Evolutionary conservation across 441 rosid species (phyloP), one percentile per base, ranked within the genome.

Genomic region (Euphorbia corollata): DNA sequence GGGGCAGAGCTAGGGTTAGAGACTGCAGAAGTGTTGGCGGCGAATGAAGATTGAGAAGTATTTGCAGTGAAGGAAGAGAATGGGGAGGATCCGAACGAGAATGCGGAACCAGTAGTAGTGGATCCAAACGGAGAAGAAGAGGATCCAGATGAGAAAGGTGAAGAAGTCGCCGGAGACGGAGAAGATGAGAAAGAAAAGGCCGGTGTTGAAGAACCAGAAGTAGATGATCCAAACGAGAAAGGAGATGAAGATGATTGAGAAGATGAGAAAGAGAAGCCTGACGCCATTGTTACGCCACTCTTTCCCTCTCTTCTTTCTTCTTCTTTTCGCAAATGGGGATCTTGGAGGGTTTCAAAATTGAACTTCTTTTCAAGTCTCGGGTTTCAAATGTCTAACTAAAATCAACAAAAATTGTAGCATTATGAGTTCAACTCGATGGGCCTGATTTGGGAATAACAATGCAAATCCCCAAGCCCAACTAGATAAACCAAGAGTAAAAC

Each of bases 1-100:
- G 75, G 5, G 24, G 71, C 18, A 41, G 78, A 65, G 32, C 48
- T 20, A 59, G 75, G 32, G 68, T n/a, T 53, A 56, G 67, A 51
- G 3, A 63, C 41, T 4, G 75, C 24, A 10, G 71, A 61, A 47
- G 56, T 6, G 34, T 39, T 55, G n/a, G 38, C 13, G 48, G 68
- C 61, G 48, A 69, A 66, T 56, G 76, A 7, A 43, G 75, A 19
- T 41, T 41, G 47, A 45, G 84, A 61, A 20, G 87, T 67, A 71
- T 80, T 70, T 18, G 79, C 11, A 59, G 67, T 22, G 39, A 82
- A 67, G 51, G 75, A 41, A 2, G 78, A 34, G 24, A 61, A 67
- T 48, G 85, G 8, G 48, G 88, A 75, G 69, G 88, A 74, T 57
- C 85, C 86, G 70, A 87, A 74, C 0, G 79, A 67, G 65, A 75